These are phyloP conservation scores for Tetrahymena malaccensis DNA, from an alignment of 73 alveolate genomes.

Conservation along the genomic window DNA sequence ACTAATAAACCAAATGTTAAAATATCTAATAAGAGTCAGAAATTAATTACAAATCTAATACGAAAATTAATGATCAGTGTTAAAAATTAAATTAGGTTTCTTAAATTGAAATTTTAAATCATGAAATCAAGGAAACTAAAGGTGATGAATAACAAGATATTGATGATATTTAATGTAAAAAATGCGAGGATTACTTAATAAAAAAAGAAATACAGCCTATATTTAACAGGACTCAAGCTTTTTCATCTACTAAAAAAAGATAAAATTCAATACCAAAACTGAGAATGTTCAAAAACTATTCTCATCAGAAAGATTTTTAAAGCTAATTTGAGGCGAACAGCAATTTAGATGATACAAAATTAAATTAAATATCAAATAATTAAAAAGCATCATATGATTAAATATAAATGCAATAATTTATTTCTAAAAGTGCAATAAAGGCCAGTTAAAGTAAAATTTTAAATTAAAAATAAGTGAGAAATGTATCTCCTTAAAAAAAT, in stretches of 20 bases:
- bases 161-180: not conserved
- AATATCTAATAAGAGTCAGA: not conserved
- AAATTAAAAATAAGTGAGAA: not conserved
- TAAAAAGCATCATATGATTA: not conserved
- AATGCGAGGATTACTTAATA: not conserved
- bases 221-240: not conserved
- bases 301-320: not conserved
- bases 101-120: too few species aligned
- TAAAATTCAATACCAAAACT: not conserved
- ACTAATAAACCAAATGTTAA: not conserved
- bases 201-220: not conserved
- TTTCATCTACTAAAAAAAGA: not conserved
- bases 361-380: not conserved
- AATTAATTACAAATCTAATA: not conserved
- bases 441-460: not conserved
- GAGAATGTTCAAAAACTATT: not conserved
- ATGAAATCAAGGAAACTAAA: not conserved
- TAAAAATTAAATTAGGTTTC: too few species aligned
- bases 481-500: not conserved
- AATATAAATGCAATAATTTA: not conserved
- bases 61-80: not conserved
- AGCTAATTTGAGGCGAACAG: not conserved
- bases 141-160: not conserved
- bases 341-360: not conserved
- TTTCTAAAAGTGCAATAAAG: not conserved